Evolutionary conservation across 2,329 filamentous ascomycete species (phyloP).

Genomic region (Fusarium hainanense): DNA sequence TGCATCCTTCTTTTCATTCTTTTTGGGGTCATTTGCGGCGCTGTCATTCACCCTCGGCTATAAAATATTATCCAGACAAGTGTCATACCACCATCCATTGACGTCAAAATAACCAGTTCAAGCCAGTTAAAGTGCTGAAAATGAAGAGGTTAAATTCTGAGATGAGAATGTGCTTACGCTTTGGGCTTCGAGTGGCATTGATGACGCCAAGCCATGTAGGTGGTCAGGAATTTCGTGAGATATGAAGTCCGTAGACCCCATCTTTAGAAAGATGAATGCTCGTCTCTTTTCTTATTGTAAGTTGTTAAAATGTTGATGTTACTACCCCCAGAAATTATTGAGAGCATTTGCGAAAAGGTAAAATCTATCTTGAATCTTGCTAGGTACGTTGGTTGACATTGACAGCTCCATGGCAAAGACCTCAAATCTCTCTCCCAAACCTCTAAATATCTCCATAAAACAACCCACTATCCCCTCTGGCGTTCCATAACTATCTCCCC

Average conservation of each 20-base stretch:
- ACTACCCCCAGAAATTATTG: neutral
- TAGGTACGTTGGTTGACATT: too few relatives aligned
- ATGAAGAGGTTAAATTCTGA: neutral
- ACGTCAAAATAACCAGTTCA: neutral
- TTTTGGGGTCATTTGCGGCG: too few relatives aligned
- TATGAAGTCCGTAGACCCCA: neutral
- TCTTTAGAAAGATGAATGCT: rapidly evolving
- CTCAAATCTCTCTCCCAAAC: neutral
- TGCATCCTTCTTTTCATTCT: too few relatives aligned
- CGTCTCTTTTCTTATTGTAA: rapidly evolving
- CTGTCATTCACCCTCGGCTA: neutral
- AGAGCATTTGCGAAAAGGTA: neutral
- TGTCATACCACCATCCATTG: neutral
- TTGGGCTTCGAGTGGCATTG: neutral
- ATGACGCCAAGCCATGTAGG: neutral
- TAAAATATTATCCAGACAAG: neutral
- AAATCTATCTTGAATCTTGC: too few relatives aligned
- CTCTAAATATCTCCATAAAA: neutral
- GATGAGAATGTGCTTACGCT: constrained; percentile 12
- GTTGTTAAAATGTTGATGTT: neutral
- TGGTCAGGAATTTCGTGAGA: neutral
- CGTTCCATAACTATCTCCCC: neutral
- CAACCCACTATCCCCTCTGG: neutral
- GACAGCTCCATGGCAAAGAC: neutral
- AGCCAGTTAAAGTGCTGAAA: neutral